Evolutionary conservation across 805 yeast genomes (phyloP).

Genomic region (Ogataea paraovalis): DNA sequence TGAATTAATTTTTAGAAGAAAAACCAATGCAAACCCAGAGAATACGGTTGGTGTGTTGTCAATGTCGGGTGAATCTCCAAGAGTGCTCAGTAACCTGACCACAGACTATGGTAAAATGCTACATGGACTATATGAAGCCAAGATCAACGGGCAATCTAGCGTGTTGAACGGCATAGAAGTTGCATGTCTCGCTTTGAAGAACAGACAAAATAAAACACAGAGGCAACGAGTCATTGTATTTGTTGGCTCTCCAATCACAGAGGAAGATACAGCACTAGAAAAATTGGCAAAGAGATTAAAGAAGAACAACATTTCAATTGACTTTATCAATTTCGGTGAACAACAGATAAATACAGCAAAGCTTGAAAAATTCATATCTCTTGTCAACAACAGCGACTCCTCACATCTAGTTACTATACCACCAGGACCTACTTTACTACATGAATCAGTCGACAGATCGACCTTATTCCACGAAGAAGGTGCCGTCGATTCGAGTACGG

Average conservation of each 20-base stretch:
- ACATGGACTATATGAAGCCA: slow-evolving; percentile 76
- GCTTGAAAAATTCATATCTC: slow-evolving; percentile 71
- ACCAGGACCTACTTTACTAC: slow-evolving; percentile 80
- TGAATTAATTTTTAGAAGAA: slow-evolving; percentile 78
- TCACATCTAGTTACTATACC: slow-evolving; percentile 83
- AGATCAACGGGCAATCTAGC: slow-evolving; percentile 63
- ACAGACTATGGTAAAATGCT: slow-evolving; percentile 82
- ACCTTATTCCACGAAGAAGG: slow-evolving; percentile 70
- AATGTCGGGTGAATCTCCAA: slow-evolving; percentile 81
- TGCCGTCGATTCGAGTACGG: slow-evolving; percentile 38
- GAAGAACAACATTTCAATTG: slow-evolving; percentile 88
- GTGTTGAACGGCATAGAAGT: slow-evolving; percentile 85
- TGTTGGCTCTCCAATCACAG: slow-evolving; percentile 81
- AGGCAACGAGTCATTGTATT: slow-evolving; percentile 86
- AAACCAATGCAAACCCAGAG: slow-evolving; percentile 87
- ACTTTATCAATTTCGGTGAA: slow-evolving; percentile 90
- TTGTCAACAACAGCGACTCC: slow-evolving; percentile 70
- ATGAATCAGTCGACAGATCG: slow-evolving; percentile 75
- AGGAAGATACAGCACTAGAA: slow-evolving; percentile 65
- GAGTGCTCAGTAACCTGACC: slow-evolving; percentile 85
- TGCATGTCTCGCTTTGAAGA: slow-evolving; percentile 89
- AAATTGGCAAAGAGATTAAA: slow-evolving; percentile 88
- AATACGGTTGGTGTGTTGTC: slow-evolving; percentile 89
- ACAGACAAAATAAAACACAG: slow-evolving; percentile 91
- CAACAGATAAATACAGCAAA: slow-evolving; percentile 70